Evolutionary conservation across 2,329 filamentous ascomycete species (phyloP), one percentile per base, ranked within the genome.

Genomic region (Xylariaceae sp.): DNA sequence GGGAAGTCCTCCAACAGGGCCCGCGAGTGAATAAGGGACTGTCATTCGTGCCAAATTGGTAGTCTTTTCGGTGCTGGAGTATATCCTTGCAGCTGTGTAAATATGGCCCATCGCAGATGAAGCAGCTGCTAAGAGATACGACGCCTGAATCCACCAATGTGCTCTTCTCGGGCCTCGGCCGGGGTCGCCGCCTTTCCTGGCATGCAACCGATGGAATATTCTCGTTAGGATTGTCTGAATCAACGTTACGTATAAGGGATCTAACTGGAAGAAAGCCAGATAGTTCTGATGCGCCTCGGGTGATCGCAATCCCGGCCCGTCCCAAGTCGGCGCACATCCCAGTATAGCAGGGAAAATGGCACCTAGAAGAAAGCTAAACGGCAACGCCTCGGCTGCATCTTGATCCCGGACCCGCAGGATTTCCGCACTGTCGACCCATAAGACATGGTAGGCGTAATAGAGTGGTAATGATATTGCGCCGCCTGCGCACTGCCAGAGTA

Each of bases 401-500:
- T 41, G 24, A 42, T 64, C 55, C 15, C 44, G 39, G 15, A 64
- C 61, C 29, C 49, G 55, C 27, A 49, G 20, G 16, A 54, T 39
- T 29, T 54, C 46, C 13, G 50, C 40, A 30, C 35, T 49, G 33
- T 57, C 37, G 23, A 46, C 43, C 65, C 65, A 67, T 21, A 53
- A 42, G 11, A 66, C 36, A 29, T 67, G 64, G 40, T 55, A 48
- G 24, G 51, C 57, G 35, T 55, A 68, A 44, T 65, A 68, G 2
- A 67, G 43, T 9, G 66, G 66, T 4, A 67, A 45, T 3, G 64
- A 51, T 45, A 68, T 59, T 5, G 63, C 66, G 9, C 42, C 66
- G 15, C 66, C 66, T 29, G 59, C 51, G 21, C 55, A 39, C 45
- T 68, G 66, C 54, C 62, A 67, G 8, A 68, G 56, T 5, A 55